phyloP scores from a whole-genome alignment of 2,329 filamentous ascomycete species.

The Pleurostoma richardsiae region DNA sequence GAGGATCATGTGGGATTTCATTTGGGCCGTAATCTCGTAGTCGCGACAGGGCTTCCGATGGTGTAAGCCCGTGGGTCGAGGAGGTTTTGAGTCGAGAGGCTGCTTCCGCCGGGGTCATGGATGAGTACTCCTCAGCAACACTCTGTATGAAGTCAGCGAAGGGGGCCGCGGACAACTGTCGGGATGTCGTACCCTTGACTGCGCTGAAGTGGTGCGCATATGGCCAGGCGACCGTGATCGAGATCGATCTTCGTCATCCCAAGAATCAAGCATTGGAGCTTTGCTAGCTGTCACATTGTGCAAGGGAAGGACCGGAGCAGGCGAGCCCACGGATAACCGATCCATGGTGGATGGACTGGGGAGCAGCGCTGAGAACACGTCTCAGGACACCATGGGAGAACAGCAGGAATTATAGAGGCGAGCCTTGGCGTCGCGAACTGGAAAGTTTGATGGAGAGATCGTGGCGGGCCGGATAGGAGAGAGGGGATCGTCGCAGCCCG shows the following conservation, averaged over 20 bases:
- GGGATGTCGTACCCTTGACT: slow-evolving; percentile 43
- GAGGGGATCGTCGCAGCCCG: too few species aligned
- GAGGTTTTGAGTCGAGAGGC: slow-evolving; percentile 77
- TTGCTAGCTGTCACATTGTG: neutral
- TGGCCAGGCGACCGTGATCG: slow-evolving; percentile 28
- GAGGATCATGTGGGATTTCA: slow-evolving; percentile 88
- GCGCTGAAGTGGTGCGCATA: slow-evolving; percentile 46
- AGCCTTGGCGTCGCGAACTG: too few species aligned
- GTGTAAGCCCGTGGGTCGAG: slow-evolving; percentile 73
- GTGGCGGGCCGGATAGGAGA: too few species aligned
- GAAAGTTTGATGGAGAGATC: too few species aligned
- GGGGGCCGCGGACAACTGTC: neutral
- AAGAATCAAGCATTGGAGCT: slow-evolving; percentile 4
- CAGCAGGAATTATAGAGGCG: too few species aligned
- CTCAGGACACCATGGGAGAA: too few species aligned
- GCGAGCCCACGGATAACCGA: slow-evolving; percentile 1
- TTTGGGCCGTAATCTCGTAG: slow-evolving; percentile 82
- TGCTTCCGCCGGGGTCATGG: slow-evolving; percentile 72
- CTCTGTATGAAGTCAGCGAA: slow-evolving; percentile 25
- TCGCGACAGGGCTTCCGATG: slow-evolving; percentile 74
- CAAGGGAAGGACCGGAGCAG: slow-evolving; percentile 4
- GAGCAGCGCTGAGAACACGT: too few species aligned
- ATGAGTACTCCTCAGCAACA: slow-evolving; percentile 55
- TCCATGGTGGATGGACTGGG: too few species aligned
- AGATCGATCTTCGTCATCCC: slow-evolving; percentile 23